A percentile compares a stretch with the other conserved stretches of the same genome.
These are phyloP conservation scores for Lactuca sativa DNA, from an alignment of 129 eudicot species.

Conservation along the genomic window DNA sequence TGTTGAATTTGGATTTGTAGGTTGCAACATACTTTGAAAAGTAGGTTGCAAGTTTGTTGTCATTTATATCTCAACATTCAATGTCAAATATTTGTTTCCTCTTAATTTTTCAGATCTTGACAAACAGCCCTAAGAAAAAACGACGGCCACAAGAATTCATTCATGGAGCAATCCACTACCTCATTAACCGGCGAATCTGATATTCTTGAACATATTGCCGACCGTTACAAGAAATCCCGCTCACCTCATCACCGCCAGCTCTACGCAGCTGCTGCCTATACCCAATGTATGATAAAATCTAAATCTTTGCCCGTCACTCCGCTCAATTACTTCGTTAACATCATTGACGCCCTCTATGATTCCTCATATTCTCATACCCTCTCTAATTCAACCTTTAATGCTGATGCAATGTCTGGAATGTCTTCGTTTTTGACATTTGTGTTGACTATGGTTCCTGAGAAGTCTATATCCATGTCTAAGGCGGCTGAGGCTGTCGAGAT, in stretches of 20 bases:
- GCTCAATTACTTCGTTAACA: conserved; percentile 77
- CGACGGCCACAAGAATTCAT: conserved; percentile 20
- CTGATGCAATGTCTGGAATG: conserved; percentile 56
- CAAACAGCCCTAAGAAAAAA: background rate
- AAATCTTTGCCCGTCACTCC: conserved; percentile 70
- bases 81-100: too few species aligned
- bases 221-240: conserved; percentile 75
- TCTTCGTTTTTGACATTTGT: conserved; percentile 70
- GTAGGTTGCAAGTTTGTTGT: too few species aligned
- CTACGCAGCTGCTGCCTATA: conserved; percentile 85
- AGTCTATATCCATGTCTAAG: conserved; percentile 49
- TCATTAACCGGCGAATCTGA: conserved; percentile 43
- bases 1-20: too few species aligned
- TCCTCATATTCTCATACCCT: background rate
- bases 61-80: too few species aligned
- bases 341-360: conserved; percentile 58
- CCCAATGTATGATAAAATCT: conserved; percentile 64
- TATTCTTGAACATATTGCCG: conserved; percentile 60
- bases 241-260: conserved; percentile 96
- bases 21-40: too few species aligned
- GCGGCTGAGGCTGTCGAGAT: conserved; percentile 59
- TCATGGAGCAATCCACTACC: conserved; percentile 29
- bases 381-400: conserved; percentile 39
- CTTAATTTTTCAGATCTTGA: too few species aligned
- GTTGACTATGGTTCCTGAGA: conserved; percentile 54